These are phyloP conservation scores for Seminavis robusta DNA, from an alignment of 108 stramenopile species.

Conservation along the genomic window DNA sequence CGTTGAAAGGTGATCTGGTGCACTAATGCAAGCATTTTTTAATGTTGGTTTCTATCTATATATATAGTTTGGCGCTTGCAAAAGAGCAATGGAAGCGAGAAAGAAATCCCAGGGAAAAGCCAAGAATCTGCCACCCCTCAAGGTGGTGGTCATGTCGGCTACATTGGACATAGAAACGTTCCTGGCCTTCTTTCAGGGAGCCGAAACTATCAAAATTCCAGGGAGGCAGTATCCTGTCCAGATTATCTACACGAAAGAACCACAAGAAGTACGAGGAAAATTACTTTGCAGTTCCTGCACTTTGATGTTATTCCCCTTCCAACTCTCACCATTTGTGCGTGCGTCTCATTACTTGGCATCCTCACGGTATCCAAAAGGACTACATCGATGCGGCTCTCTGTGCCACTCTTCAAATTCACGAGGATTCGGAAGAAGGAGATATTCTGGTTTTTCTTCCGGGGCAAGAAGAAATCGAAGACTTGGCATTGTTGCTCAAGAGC, in stretches of 20 bases:
- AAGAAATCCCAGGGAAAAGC: not conserved
- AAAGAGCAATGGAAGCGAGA: not conserved
- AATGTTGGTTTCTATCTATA: not conserved
- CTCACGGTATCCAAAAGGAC: too few relatives aligned
- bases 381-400: conserved; percentile 80
- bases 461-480: conserved; percentile 90
- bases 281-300: not conserved
- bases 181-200: conserved; percentile 65
- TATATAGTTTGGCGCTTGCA: conserved; percentile 74
- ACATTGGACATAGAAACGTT: conserved; percentile 90
- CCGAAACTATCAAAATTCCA: conserved; percentile 73
- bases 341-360: not conserved
- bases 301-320: not conserved
- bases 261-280: conserved; percentile 46
- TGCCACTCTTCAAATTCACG: conserved; percentile 86
- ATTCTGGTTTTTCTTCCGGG: conserved; percentile 97
- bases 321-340: not conserved
- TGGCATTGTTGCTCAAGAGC: conserved; percentile 66
- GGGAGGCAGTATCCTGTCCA: conserved; percentile 88
- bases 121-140: conserved; percentile 57
- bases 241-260: conserved; percentile 62
- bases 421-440: conserved; percentile 57
- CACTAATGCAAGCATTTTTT: not conserved
- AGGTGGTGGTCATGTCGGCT: conserved; percentile 96
- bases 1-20: not conserved